A percentile compares a stretch with the other conserved stretches of the same genome.
phyloP scores from a whole-genome alignment of 257 asterid species.

The Capsicum chinense region DNA sequence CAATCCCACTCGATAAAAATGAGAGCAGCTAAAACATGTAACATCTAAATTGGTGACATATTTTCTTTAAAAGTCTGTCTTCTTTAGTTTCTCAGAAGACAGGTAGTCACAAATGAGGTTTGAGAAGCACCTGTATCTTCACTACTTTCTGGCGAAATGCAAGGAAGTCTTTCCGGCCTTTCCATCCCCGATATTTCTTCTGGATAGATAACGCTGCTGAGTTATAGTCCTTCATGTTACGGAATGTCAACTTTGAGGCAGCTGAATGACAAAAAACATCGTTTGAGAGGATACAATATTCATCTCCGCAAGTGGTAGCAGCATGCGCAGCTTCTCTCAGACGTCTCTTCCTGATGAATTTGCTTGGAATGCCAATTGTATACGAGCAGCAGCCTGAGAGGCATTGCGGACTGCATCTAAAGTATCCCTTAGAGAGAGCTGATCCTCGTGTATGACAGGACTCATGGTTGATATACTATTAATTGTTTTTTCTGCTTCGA shows the following conservation, averaged over 20 bases:
- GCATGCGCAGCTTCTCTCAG: conserved; percentile 49
- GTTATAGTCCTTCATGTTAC: conserved; percentile 61
- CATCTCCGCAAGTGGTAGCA: conserved; percentile 50
- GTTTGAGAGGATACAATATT: conserved; percentile 44
- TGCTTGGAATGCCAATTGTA: conserved; percentile 96
- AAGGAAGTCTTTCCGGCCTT: conserved; percentile 84
- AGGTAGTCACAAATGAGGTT: conserved; percentile 9
- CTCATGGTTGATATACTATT: conserved; percentile 48
- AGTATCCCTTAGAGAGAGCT: conserved; percentile 67
- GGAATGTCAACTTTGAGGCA: conserved; percentile 67
- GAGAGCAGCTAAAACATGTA: conserved; percentile 7
- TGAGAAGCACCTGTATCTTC: conserved; percentile 78
- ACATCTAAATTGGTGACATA: conserved; percentile 16
- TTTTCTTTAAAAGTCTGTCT: background rate
- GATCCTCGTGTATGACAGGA: conserved; percentile 58
- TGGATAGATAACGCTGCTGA: conserved; percentile 89
- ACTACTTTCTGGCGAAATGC: conserved; percentile 88
- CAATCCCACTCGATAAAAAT: background rate
- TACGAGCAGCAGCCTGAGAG: conserved; percentile 94
- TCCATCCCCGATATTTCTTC: conserved; percentile 90
- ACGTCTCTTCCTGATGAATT: conserved; percentile 87
- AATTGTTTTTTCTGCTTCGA: conserved; percentile 77
- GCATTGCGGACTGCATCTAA: conserved; percentile 90
- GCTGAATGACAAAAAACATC: conserved; percentile 65
- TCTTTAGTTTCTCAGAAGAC: conserved; percentile 22